A percentile compares a stretch with the other conserved stretches of the same genome.
Evolutionary conservation across 164 flowering plant species (phyloP).

Genomic region (Echeveria elegans): DNA sequence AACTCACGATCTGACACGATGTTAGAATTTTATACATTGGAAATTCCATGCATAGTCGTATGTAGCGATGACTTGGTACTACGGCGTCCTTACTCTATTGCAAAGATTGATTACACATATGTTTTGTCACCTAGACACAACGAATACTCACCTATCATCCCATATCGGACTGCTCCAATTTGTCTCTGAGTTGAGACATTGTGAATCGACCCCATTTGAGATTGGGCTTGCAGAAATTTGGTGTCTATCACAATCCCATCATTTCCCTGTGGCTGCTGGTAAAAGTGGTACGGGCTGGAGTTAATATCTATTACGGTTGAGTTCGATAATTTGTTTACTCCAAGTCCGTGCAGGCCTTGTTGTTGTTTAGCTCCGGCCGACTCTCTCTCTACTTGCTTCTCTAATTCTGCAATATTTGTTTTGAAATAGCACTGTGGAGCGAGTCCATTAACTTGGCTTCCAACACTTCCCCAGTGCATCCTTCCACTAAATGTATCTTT

Average conservation of each 20-base stretch:
- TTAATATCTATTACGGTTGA: conserved; percentile 49
- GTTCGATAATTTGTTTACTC: not conserved
- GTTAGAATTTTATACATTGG: not conserved
- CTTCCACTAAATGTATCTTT: conserved; percentile 51
- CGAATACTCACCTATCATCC: conserved; percentile 19
- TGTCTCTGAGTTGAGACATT: conserved; percentile 50
- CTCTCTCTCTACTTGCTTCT: conserved; percentile 21
- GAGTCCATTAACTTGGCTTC: conserved; percentile 31
- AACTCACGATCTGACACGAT: not conserved
- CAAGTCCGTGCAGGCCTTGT: not conserved
- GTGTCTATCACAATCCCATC: conserved; percentile 40
- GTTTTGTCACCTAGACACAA: not conserved
- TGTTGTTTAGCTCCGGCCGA: conserved; percentile 17
- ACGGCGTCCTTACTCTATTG: not conserved
- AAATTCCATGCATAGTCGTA: not conserved
- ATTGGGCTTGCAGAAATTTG: conserved; percentile 46
- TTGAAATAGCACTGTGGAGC: conserved; percentile 35
- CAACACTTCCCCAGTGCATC: conserved; percentile 33
- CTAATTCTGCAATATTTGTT: conserved; percentile 27
- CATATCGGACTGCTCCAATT: conserved; percentile 56
- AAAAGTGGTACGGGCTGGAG: conserved; percentile 41
- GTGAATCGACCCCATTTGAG: conserved; percentile 44
- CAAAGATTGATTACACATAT: not conserved
- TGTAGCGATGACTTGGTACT: not conserved
- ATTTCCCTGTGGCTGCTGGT: conserved; percentile 26